phyloP scores from a whole-genome alignment of 192 early-diverging fungal genomes.

The Umbelopsis ramanniana region DNA sequence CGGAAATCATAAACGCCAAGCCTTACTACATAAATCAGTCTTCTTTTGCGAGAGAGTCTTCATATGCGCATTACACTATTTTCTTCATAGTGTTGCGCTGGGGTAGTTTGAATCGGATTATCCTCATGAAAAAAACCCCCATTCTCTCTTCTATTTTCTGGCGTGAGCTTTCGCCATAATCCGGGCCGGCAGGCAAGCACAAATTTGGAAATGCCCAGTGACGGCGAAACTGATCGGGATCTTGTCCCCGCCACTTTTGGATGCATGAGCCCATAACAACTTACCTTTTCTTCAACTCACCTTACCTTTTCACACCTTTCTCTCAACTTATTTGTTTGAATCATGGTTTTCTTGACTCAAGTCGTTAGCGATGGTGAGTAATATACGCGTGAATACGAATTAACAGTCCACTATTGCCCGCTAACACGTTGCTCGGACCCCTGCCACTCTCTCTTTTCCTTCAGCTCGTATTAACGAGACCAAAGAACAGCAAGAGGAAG shows the following conservation, averaged over 20 bases:
- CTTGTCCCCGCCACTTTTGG: not conserved
- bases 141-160: too few species aligned
- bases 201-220: conserved; percentile 13
- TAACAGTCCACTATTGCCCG: not conserved
- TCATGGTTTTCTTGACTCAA: conserved; percentile 18
- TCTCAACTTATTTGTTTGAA: not conserved
- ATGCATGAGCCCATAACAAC: not conserved
- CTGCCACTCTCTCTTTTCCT: too few species aligned
- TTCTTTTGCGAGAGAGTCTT: too few species aligned
- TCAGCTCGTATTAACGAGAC: conserved; percentile 32
- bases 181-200: not conserved
- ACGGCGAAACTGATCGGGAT: conserved; percentile 13
- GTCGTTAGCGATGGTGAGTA: conserved; percentile 11
- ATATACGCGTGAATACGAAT: not conserved
- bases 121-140: too few species aligned
- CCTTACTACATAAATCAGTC: too few species aligned
- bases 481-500: conserved; percentile 3
- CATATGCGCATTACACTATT: too few species aligned
- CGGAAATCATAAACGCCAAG: too few species aligned
- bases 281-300: not conserved
- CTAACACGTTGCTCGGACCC: not conserved
- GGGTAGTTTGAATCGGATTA: too few species aligned
- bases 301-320: not conserved
- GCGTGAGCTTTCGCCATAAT: too few species aligned
- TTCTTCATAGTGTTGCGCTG: too few species aligned